Evolutionary conservation across 2,329 filamentous ascomycete genomes (phyloP).

Genomic region (Alternaria panax): DNA sequence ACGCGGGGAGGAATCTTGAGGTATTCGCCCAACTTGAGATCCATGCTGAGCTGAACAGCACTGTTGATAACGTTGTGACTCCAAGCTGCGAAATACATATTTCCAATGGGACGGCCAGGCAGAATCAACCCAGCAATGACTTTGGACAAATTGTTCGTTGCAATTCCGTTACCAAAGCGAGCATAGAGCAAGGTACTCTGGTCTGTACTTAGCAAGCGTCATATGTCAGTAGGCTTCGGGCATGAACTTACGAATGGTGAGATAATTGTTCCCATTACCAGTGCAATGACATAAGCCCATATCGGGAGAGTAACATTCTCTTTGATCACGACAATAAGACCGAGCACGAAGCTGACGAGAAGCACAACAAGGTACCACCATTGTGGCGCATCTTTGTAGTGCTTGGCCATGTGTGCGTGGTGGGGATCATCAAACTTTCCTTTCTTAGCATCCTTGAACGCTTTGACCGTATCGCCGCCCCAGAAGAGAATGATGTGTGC

Average conservation of each 20-base stretch:
- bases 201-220: not conserved
- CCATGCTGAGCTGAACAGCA: slow-evolving; percentile 21
- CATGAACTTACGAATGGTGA: slow-evolving; percentile 19
- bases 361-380: slow-evolving; percentile 26
- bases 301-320: slow-evolving; percentile 23
- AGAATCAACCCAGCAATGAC: slow-evolving; percentile 23
- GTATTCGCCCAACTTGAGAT: slow-evolving; percentile 24
- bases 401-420: slow-evolving; percentile 19
- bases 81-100: slow-evolving; percentile 27
- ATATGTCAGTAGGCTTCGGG: not conserved
- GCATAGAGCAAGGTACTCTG: slow-evolving; percentile 22
- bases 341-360: slow-evolving; percentile 20
- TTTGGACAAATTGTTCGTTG: slow-evolving; percentile 26
- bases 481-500: slow-evolving; percentile 24
- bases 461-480: slow-evolving; percentile 19
- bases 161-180: slow-evolving; percentile 24
- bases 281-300: slow-evolving; percentile 22
- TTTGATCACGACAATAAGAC: slow-evolving; percentile 21
- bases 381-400: slow-evolving; percentile 23
- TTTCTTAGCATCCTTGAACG: slow-evolving; percentile 19
- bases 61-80: slow-evolving; percentile 23
- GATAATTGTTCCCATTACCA: slow-evolving; percentile 16
- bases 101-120: slow-evolving; percentile 22
- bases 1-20: slow-evolving; percentile 25
- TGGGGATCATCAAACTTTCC: slow-evolving; percentile 22